Base-by-base conservation (phyloP, 768 basidiomycete species). In the Punctularia strigosozonata region DNA sequence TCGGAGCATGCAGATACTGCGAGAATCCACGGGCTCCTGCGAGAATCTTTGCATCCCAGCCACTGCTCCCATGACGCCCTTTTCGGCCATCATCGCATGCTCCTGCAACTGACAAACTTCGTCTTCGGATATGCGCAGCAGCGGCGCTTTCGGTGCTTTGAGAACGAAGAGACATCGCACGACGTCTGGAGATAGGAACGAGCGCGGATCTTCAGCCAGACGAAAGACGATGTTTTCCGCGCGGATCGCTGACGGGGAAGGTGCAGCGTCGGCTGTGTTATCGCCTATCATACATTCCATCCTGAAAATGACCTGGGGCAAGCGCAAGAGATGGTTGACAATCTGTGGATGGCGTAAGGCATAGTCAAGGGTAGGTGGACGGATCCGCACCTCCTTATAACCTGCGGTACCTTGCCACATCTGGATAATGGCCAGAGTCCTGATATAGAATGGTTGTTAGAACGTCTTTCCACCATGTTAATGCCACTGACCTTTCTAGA, bases 201-300 rank as follows among this genome's bases (percentile, higher is more conserved):
- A 68, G 12, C 19, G 10, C 18, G 33, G 33, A 19, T 13, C 20
- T 8, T 34, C 8, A 8, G 26, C 26, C 8, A 34, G 33, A 8
- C 8, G 8, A 13, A 20, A 19, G 10, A 34, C 10, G 33, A 34
- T 34, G 18, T 19, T 10, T 34, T 34, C 33, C 33, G 33, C 18
- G 10, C 10, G 20, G 8, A 34, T 34, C 10, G 10, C 33, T 10
- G 33, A 34, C 10, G 12, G 18, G 18, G 33, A 10, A 20, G 54
- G 64, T 5, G 84, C 81, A 31, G 78, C 69, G 32, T 68, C 66
- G 0, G 74, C 66, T 20, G 86, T 67, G 30, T 74, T 68, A 25
- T 75, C 74, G 36, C 66, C 66, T n/a, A 71, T 73, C 54, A 83
- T 81, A 61, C 80, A 82, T 46, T 74, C 75, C 18, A 88, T 62